Base-by-base conservation (phyloP, 83 land plant genomes). In the Diphasiastrum complanatum region DNA sequence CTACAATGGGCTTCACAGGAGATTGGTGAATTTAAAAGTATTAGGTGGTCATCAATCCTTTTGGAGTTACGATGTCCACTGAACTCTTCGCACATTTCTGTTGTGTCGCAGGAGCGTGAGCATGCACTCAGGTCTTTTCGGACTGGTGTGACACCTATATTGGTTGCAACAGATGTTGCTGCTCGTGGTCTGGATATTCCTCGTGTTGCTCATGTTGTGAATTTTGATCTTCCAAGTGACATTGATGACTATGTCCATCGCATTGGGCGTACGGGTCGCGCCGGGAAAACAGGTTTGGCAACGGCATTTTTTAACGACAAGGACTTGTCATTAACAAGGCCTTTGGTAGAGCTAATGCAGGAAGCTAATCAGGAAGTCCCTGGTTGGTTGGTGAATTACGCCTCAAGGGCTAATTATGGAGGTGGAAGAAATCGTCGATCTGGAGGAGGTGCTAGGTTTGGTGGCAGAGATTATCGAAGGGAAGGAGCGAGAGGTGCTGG, bases 111-210 rank as follows among this genome's bases (percentile, higher is more conserved):
- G 43, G 43, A 38, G 14, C 8, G 43, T 8, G 43, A 38, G 14
- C 14, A 38, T 38, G 43, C 43, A 8, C 14, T 38, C 8, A 8
- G 43, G 14, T 38, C 43, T 38, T 38, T 38, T 38, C 8, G 43
- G 43, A 38, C 43, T 8, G 43, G 43, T 8, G 14, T 38, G 43
- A 38, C 43, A 8, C 43, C 43, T 8, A 38, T 38, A 38, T 38
- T 38, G 14, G 43, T 38, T 38, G 43, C 43, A 38, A 38, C 43
- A 38, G n/a, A n/a, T n/a, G n/a, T n/a, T n/a, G n/a, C n/a, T n/a
- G n/a, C n/a, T n/a, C n/a, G n/a, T n/a, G n/a, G n/a, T n/a, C n/a
- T n/a, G n/a, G n/a, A n/a, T n/a, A n/a, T n/a, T n/a, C n/a, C n/a
- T n/a, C n/a, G n/a, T n/a, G n/a, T n/a, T n/a, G n/a, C n/a, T n/a